Percentiles rank a stretch among this genome's conserved stretches.
Evolutionary conservation across 768 basidiomycete genomes (phyloP).

Genomic region (Serendipita sp.): DNA sequence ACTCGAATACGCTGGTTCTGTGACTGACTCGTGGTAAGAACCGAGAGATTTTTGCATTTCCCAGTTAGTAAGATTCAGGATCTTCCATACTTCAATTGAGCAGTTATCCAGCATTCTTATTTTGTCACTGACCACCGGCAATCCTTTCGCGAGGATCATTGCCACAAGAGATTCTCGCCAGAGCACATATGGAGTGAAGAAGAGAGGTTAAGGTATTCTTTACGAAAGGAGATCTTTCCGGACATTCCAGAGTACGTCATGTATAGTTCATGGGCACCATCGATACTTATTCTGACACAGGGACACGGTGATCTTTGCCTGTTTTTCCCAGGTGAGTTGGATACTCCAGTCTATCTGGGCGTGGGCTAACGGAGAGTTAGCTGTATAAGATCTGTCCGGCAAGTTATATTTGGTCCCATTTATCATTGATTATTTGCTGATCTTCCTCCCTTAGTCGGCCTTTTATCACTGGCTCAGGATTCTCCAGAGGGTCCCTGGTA

Average conservation of each 20-base stretch:
- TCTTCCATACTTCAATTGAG: neutral
- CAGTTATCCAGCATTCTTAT: conserved; percentile 24
- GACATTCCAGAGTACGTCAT: conserved; percentile 24
- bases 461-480: conserved; percentile 35
- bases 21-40: conserved; percentile 15
- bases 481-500: conserved; percentile 25
- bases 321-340: conserved; percentile 32
- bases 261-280: neutral
- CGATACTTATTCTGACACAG: conserved; percentile 8
- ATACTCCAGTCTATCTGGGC: neutral
- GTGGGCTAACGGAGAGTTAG: conserved; percentile 15
- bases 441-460: conserved; percentile 18
- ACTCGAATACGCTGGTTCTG: neutral
- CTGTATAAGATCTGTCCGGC: conserved; percentile 33
- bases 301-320: conserved; percentile 32
- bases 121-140: conserved; percentile 37
- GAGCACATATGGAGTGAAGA: conserved; percentile 25
- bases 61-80: conserved; percentile 19
- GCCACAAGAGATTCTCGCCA: conserved; percentile 10
- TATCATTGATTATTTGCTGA: conserved; percentile 10
- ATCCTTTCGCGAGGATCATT: conserved; percentile 22
- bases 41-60: conserved; percentile 31
- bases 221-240: conserved; percentile 27
- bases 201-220: conserved; percentile 21
- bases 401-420: conserved; percentile 10